These are phyloP conservation scores for Hibiscus syriacus DNA, from an alignment of 345 rosid species.

Conservation along the genomic window DNA sequence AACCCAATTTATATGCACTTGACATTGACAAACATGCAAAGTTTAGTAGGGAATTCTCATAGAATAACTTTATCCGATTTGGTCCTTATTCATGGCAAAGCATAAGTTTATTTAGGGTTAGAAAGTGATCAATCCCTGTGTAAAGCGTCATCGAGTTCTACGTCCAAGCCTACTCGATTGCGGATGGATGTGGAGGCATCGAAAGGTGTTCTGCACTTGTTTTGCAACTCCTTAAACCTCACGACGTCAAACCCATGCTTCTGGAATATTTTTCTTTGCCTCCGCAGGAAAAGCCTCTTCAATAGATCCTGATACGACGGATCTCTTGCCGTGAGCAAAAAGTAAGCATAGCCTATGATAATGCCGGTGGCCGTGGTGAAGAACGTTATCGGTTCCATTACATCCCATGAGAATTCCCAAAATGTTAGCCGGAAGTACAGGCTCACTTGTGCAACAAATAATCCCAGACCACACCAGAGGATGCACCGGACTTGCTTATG, in stretches of 20 bases:
- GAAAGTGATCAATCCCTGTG: constrained; percentile 24
- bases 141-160: constrained; percentile 68
- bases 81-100: no score
- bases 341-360: constrained; percentile 82
- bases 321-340: constrained; percentile 78
- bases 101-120: no score
- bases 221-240: constrained; percentile 66
- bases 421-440: constrained; percentile 87
- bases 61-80: no score
- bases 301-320: constrained; percentile 86
- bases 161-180: constrained; percentile 50
- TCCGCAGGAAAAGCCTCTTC: constrained; percentile 85
- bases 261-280: constrained; percentile 75
- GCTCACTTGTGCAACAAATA: constrained; percentile 46
- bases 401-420: constrained; percentile 99
- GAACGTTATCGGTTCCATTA: constrained; percentile 93
- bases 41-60: no score
- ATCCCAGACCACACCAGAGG: constrained; percentile 72
- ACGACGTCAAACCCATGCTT: constrained; percentile 50
- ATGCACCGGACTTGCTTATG: constrained; percentile 79
- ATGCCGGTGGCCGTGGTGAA: constrained; percentile 66
- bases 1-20: no score
- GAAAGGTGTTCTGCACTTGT: constrained; percentile 37
- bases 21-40: no score
- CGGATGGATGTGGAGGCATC: constrained; percentile 48